Conservation (phyloP, 768 basidiomycete genomes). For the Leccinellum luteum region DNA sequence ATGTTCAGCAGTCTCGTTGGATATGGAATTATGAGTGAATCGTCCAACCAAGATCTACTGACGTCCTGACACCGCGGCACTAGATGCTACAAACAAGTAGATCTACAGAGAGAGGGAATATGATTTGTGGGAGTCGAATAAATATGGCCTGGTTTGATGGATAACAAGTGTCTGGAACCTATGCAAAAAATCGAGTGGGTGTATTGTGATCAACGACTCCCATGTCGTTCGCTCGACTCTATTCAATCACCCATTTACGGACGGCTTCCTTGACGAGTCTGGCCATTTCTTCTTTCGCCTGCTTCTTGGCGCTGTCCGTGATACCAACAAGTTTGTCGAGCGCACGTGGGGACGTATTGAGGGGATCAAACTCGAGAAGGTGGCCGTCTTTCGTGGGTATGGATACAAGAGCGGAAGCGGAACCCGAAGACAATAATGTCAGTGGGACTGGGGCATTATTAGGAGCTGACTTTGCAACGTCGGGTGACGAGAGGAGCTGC, state of each 20-base stretch:
- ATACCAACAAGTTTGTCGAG: slow-evolving; percentile 78
- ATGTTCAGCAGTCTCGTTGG: neutral
- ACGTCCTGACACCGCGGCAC: slow-evolving; percentile 1
- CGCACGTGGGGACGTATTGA: slow-evolving; percentile 66
- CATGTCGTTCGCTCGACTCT: slow-evolving; percentile 5
- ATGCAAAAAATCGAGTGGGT: slow-evolving; percentile 2
- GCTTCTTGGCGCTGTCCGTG: slow-evolving; percentile 78
- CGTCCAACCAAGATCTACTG: neutral
- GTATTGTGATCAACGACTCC: neutral
- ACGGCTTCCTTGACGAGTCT: slow-evolving; percentile 69
- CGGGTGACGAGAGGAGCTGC: slow-evolving; percentile 12
- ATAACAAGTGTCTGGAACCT: neutral
- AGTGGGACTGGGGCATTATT: neutral
- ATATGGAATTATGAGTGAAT: neutral
- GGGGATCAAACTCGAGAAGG: slow-evolving; percentile 81
- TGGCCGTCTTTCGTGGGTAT: slow-evolving; percentile 82
- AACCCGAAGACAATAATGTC: slow-evolving; percentile 5
- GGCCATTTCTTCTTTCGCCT: slow-evolving; percentile 74
- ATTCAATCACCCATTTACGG: slow-evolving; percentile 69
- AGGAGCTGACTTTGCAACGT: neutral
- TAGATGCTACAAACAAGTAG: slow-evolving; percentile 18
- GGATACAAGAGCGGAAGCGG: slow-evolving; percentile 61
- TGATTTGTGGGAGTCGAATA: slow-evolving; percentile 9
- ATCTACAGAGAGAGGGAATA: slow-evolving; percentile 8
- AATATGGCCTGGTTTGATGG: slow-evolving; percentile 7